Conservation (phyloP, 345 rosid genomes). For the Rhodomyrtus tomentosa region DNA sequence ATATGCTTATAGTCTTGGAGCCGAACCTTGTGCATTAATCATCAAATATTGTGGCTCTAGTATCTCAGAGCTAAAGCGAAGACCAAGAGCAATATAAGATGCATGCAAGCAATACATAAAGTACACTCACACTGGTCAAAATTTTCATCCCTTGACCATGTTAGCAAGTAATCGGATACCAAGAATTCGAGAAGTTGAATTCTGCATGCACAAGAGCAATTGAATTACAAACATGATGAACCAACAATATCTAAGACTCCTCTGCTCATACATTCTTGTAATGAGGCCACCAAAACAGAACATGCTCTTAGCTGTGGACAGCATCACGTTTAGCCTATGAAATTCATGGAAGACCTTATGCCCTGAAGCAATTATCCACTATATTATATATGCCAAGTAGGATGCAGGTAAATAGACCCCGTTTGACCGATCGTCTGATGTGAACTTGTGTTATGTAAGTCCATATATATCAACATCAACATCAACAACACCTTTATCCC, state of each 20-base stretch:
- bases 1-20: neutral
- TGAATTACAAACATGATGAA: constrained; percentile 6
- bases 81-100: neutral
- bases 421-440: neutral
- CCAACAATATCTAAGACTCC: neutral
- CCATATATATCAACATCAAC: neutral
- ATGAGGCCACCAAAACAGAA: neutral
- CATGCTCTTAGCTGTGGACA: neutral
- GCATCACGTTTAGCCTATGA: neutral
- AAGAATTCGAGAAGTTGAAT: constrained; percentile 78
- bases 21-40: neutral
- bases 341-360: neutral
- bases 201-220: constrained; percentile 18
- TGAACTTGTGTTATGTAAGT: neutral
- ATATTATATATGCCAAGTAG: neutral
- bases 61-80: neutral
- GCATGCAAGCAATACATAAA: neutral
- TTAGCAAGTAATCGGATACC: constrained; percentile 48
- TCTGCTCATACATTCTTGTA: neutral
- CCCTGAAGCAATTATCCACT: neutral
- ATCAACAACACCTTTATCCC: too few relatives aligned
- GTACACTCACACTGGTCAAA: constrained; percentile 45
- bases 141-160: constrained; percentile 39
- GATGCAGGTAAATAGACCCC: neutral
- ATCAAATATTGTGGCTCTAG: neutral